phyloP scores from a whole-genome alignment of 192 early-diverging fungal genomes.

The Chytriomyces hyalinus region DNA sequence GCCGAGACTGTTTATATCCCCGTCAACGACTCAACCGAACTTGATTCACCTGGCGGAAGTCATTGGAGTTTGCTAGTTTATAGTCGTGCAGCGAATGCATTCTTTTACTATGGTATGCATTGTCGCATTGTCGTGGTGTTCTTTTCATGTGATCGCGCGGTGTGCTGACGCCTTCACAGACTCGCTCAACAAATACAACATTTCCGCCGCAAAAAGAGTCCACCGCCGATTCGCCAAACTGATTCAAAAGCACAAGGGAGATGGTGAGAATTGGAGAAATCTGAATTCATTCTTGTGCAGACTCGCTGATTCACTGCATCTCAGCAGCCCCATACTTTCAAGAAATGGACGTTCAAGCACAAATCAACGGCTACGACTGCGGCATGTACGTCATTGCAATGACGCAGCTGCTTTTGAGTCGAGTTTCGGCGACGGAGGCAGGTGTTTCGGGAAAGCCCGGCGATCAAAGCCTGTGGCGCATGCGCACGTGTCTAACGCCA shows the following conservation, averaged over 20 bases:
- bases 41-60: slow-evolving; percentile 21
- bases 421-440: neutral
- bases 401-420: slow-evolving; percentile 23
- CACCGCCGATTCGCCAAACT: neutral
- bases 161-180: slow-evolving; percentile 2
- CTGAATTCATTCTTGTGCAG: neutral
- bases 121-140: neutral
- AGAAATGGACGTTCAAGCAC: slow-evolving; percentile 28
- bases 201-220: slow-evolving; percentile 1
- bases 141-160: neutral
- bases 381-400: slow-evolving; percentile 36
- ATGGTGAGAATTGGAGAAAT: neutral
- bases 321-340: slow-evolving; percentile 4
- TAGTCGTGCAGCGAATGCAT: slow-evolving; percentile 16
- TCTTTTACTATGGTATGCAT: slow-evolving; percentile 25
- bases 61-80: slow-evolving; percentile 39
- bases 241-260: neutral
- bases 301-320: neutral
- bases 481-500: neutral
- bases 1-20: slow-evolving; percentile 22
- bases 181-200: slow-evolving; percentile 12
- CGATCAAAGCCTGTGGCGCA: slow-evolving; percentile 14
- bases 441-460: slow-evolving; percentile 23
- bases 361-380: slow-evolving; percentile 41
- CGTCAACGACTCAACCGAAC: slow-evolving; percentile 22